phyloP scores from a whole-genome alignment of 352 stramenopile species.

The Phytophthora pini region DNA sequence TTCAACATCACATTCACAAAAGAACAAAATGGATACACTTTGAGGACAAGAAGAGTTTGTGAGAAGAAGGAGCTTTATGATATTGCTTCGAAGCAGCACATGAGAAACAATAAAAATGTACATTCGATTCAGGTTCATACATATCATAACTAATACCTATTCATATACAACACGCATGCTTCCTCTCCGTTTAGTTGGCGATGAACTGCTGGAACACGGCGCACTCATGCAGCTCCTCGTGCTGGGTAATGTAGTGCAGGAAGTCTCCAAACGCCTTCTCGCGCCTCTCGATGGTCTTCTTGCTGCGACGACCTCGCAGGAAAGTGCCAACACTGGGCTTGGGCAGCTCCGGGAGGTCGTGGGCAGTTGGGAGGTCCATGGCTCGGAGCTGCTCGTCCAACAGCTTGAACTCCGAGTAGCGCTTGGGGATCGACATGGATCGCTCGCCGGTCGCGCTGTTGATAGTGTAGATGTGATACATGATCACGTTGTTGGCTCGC shows the following conservation, averaged over 20 bases:
- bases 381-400: conserved; percentile 52
- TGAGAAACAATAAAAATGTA: conserved; percentile 9
- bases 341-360: conserved; percentile 46
- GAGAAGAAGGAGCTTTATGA: too few relatives aligned
- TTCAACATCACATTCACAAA: too few relatives aligned
- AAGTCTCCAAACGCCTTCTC: conserved; percentile 58
- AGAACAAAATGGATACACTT: too few relatives aligned
- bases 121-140: conserved; percentile 13
- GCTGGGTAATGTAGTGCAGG: conserved; percentile 49
- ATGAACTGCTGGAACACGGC: conserved; percentile 66
- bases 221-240: conserved; percentile 50
- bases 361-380: conserved; percentile 32
- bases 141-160: conserved; percentile 16
- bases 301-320: conserved; percentile 51
- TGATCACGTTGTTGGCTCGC: conserved; percentile 49
- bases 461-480: conserved; percentile 61
- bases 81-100: too few relatives aligned
- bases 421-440: conserved; percentile 39
- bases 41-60: too few relatives aligned
- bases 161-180: conserved; percentile 21
- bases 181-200: conserved; percentile 17
- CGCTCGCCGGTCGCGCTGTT: conserved; percentile 31
- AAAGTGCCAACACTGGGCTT: conserved; percentile 50
- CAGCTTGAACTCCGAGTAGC: conserved; percentile 65
- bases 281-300: conserved; percentile 58